Evolutionary conservation across 2,329 filamentous ascomycete genomes (phyloP).

Genomic region (Aureobasidium sp.): DNA sequence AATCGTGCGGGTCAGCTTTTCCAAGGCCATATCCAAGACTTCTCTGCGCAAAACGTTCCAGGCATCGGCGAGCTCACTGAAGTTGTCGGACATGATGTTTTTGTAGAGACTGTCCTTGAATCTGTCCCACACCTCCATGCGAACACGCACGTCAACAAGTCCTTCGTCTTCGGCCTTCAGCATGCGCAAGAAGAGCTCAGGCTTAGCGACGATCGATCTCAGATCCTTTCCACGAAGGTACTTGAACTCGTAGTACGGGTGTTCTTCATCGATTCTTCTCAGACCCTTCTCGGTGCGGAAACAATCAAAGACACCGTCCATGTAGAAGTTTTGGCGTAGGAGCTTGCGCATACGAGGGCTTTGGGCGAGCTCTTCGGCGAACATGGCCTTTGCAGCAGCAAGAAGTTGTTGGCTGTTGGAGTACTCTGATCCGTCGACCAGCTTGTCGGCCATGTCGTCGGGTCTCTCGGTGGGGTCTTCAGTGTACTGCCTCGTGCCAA

Average conservation of each 20-base stretch:
- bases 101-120: constrained; percentile 69
- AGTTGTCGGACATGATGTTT: constrained; percentile 90
- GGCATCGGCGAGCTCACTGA: constrained; percentile 85
- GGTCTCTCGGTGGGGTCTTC: constrained; percentile 76
- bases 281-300: constrained; percentile 88
- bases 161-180: constrained; percentile 93
- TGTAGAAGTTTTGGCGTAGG: constrained; percentile 75
- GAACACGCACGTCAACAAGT: constrained; percentile 74
- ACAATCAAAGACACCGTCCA: constrained; percentile 75
- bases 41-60: constrained; percentile 88
- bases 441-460: constrained; percentile 74
- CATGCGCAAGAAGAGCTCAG: constrained; percentile 93
- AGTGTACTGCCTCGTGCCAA: constrained; percentile 69
- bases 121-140: constrained; percentile 63
- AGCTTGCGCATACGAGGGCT: constrained; percentile 85
- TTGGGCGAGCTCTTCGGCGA: constrained; percentile 78
- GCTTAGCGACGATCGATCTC: constrained; percentile 67
- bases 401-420: constrained; percentile 67
- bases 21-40: constrained; percentile 70
- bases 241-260: constrained; percentile 96
- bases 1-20: constrained; percentile 74
- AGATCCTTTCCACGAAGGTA: constrained; percentile 88
- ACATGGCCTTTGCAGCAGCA: constrained; percentile 73
- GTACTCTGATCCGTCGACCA: constrained; percentile 64
- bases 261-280: constrained; percentile 85